Evolutionary conservation across 345 rosid genomes (phyloP).

Genomic region (Murraya koenigii): DNA sequence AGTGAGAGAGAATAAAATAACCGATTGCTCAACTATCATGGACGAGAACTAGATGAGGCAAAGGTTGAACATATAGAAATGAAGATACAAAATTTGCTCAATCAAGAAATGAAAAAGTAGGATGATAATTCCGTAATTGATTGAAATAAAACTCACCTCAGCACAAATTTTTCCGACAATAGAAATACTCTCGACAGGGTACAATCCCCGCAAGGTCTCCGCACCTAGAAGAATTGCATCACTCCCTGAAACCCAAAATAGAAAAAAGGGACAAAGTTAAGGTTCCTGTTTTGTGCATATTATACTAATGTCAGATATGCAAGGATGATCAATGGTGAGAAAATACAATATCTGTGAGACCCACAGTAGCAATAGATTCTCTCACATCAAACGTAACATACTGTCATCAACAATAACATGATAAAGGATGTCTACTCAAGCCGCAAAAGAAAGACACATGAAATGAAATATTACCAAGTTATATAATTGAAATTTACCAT

Average conservation of each 20-base stretch:
- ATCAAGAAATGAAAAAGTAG: neutral
- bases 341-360: neutral
- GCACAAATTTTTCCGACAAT: constrained; percentile 86
- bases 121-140: neutral
- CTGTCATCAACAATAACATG: neutral
- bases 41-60: neutral
- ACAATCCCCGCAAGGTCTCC: constrained; percentile 91
- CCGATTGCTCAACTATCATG: neutral
- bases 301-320: neutral
- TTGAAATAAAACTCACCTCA: constrained; percentile 48
- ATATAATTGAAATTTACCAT: constrained; percentile 47
- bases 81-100: neutral
- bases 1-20: neutral
- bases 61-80: neutral
- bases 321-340: neutral
- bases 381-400: neutral
- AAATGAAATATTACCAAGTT: neutral
- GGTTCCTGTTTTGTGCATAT: neutral
- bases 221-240: constrained; percentile 98
- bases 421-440: neutral
- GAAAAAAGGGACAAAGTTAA: neutral
- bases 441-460: neutral
- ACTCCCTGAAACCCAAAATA: constrained; percentile 49
- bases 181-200: constrained; percentile 84
- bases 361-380: neutral